Evolutionary conservation across 257 asterid species (phyloP), one percentile per base, ranked within the genome.

Genomic region (Lycium barbarum): DNA sequence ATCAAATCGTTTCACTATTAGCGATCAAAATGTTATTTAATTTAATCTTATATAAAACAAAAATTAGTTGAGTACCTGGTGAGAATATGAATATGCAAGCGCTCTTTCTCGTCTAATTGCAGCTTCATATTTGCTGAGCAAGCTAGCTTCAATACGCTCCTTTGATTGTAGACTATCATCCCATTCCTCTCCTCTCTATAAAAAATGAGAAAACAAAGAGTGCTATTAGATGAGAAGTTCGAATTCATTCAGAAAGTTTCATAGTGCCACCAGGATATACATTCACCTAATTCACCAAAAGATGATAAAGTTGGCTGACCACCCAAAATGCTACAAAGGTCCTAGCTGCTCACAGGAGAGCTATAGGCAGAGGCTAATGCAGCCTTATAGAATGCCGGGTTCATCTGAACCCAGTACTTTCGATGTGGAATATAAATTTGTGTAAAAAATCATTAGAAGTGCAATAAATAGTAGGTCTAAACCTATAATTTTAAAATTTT

Each of bases 121-220:
- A 65, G 99, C 98, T 89, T 95, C 98, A 57, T 82, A 93, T 89
- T 96, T 96, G 65, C 93, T 92, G 86, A 95, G 91, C 88, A 96
- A 88, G 84, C 83, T 93, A 10, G 94, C 95, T 88, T 96, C 98
- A 59, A 94, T 85, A 88, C 92, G 87, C 88, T 96, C 97, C 87
- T 92, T 95, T 9, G 99, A 93, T 88, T 93, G 98, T 43, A 88
- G 84, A 84, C 98, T 92, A 61, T 90, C 92, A 86, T 96, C 95
- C 99, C 99, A 96, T 40, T 93, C 95, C 88, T 95, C 99, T 81
- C 97, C 98, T 90, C 93, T 89, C 98, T 96, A 90, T 83, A 88
- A 88, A 51, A 84, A 78, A 47, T 72, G 33, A 76, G 82, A 26
- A 49, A 76, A 51, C 63, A 76, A 53, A 51, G 47, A 76, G 65